phyloP scores from a whole-genome alignment of 352 stramenopile species.

The Globisporangium middletonii region DNA sequence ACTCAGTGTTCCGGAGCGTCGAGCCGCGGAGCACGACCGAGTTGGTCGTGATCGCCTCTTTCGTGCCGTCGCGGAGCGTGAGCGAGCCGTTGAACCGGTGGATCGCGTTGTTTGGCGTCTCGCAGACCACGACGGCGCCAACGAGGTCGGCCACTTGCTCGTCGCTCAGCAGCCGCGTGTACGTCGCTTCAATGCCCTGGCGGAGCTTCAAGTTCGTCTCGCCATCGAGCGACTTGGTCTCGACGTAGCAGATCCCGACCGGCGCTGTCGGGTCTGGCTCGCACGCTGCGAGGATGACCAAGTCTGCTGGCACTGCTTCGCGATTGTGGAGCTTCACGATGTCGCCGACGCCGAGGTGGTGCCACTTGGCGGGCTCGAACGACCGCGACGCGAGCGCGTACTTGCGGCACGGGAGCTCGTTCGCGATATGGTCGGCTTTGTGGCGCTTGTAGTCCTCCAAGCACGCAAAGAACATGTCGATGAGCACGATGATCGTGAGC shows the following conservation, averaged over 20 bases:
- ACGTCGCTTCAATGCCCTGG: conserved; percentile 72
- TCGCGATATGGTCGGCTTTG: conserved; percentile 81
- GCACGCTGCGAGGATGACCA: conserved; percentile 80
- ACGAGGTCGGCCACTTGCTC: conserved; percentile 40
- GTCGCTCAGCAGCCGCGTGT: conserved; percentile 54
- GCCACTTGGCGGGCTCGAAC: conserved; percentile 74
- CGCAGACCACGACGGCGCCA: conserved; percentile 58
- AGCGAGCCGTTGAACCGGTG: conserved; percentile 89
- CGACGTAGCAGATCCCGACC: conserved; percentile 85
- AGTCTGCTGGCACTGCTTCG: conserved; percentile 80
- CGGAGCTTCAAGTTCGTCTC: conserved; percentile 92
- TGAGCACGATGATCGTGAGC: conserved; percentile 90
- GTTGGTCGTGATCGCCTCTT: conserved; percentile 76
- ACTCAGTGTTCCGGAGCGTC: conserved; percentile 89
- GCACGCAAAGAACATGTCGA: conserved; percentile 90
- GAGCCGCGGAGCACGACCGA: conserved; percentile 84
- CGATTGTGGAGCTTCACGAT: conserved; percentile 88
- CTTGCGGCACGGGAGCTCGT: conserved; percentile 58
- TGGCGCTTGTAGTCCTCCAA: conserved; percentile 90
- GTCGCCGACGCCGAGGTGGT: conserved; percentile 79
- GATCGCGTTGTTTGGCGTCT: conserved; percentile 88
- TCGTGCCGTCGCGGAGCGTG: conserved; percentile 40
- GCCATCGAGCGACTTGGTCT: conserved; percentile 91
- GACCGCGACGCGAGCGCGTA: conserved; percentile 26
- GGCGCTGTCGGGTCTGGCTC: conserved; percentile 69